A percentile compares a stretch with the other conserved stretches of the same genome.
Evolutionary conservation across 257 asterid genomes (phyloP).

Genomic region (Leptodermis oblonga): DNA sequence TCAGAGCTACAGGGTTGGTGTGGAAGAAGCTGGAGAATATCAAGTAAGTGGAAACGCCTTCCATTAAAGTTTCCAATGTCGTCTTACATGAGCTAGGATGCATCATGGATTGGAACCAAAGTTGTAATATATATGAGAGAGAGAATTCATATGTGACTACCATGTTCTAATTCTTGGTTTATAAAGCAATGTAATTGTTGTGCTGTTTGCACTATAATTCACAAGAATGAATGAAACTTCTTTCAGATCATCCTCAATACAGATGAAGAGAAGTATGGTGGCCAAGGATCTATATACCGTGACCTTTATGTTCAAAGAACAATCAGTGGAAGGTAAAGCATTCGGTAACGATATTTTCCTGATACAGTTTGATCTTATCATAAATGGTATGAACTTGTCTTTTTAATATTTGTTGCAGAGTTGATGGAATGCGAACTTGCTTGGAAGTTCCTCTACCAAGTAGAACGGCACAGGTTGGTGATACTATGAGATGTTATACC

Average conservation of each 20-base stretch:
- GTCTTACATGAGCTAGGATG: neutral
- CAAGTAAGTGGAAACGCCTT: constrained; percentile 54
- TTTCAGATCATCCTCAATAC: constrained; percentile 65
- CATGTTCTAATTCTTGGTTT: neutral
- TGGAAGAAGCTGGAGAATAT: constrained; percentile 98
- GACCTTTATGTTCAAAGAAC: constrained; percentile 65
- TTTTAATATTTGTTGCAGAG: constrained; percentile 40
- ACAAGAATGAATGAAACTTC: neutral
- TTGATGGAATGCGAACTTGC: constrained; percentile 69
- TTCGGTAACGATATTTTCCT: constrained; percentile 4
- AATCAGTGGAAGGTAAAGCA: constrained; percentile 53
- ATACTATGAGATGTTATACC: constrained; percentile 6
- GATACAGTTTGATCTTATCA: neutral
- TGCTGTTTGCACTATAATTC: neutral
- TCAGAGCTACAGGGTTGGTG: constrained; percentile 66
- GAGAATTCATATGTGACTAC: neutral
- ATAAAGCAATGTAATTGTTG: neutral
- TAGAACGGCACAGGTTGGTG: constrained; percentile 89
- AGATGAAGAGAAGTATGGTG: constrained; percentile 78
- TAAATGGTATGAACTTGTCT: neutral
- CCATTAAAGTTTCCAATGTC: neutral
- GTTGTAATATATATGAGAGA: too few species aligned
- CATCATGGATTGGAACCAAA: neutral
- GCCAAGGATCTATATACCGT: constrained; percentile 57
- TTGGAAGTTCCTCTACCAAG: constrained; percentile 77